These are phyloP conservation scores for Xylariaceae sp. DNA, from an alignment of 2,329 filamentous ascomycete species.

Conservation along the genomic window DNA sequence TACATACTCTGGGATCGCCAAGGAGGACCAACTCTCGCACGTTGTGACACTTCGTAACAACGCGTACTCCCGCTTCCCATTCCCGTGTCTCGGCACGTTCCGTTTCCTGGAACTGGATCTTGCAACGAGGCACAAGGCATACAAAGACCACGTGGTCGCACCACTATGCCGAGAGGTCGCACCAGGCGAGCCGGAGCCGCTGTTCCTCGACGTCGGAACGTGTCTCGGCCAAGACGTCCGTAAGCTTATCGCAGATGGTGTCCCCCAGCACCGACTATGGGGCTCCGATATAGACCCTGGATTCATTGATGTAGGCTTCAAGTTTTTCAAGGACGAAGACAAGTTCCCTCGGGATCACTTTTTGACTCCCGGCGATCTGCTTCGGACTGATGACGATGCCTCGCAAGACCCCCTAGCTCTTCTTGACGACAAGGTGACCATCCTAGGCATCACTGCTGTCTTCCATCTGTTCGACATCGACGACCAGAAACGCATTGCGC, in stretches of 20 bases:
- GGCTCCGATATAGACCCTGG: constrained; percentile 35
- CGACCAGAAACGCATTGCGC: constrained; percentile 29
- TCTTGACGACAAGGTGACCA: constrained; percentile 31
- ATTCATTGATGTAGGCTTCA: constrained; percentile 41
- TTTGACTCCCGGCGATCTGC: constrained; percentile 33
- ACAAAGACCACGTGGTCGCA: constrained; percentile 28
- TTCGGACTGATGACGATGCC: constrained; percentile 17
- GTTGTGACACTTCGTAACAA: constrained; percentile 24
- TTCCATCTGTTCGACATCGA: constrained; percentile 41
- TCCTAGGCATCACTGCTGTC: constrained; percentile 32
- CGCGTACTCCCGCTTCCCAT: constrained; percentile 30
- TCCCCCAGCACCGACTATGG: constrained; percentile 27
- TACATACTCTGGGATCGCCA: constrained; percentile 19
- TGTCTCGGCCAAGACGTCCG: constrained; percentile 44
- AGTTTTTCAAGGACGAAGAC: constrained; percentile 40
- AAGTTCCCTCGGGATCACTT: constrained; percentile 33
- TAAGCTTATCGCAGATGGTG: constrained; percentile 39
- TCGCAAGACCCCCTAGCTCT: constrained; percentile 31
- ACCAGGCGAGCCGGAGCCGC: constrained; percentile 19
- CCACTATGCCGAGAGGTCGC: constrained; percentile 30
- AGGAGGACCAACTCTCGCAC: constrained; percentile 22
- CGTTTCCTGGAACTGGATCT: constrained; percentile 42
- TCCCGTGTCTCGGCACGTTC: constrained; percentile 43
- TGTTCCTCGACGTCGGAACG: constrained; percentile 42
- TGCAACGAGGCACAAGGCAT: constrained; percentile 22